These are phyloP conservation scores for Amanita jacksonii DNA, from an alignment of 768 basidiomycete genomes.

Conservation along the genomic window DNA sequence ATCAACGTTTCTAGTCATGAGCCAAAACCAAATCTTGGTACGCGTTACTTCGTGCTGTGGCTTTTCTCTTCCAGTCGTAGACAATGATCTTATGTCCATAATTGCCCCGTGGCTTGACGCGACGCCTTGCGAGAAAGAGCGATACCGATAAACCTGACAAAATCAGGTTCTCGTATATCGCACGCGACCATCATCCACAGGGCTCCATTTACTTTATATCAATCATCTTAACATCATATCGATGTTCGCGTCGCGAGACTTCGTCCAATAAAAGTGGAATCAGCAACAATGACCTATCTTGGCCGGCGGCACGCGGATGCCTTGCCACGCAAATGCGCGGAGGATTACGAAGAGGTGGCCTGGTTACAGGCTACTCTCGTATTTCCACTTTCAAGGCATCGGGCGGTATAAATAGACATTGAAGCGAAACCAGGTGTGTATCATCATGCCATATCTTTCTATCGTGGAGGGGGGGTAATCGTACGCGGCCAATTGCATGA, in stretches of 20 bases:
- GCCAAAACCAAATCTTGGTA: too few species aligned
- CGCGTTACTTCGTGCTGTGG: too few species aligned
- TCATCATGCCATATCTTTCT: too few species aligned
- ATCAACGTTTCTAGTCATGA: too few species aligned
- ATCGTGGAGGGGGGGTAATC: too few species aligned
- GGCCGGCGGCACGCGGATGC: neutral
- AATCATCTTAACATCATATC: too few species aligned
- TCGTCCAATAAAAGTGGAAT: too few species aligned
- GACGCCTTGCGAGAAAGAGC: conserved; percentile 4
- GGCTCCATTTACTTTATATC: neutral
- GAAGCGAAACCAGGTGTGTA: too few species aligned
- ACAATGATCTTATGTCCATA: neutral
- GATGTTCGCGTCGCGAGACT: too few species aligned
- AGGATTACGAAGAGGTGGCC: neutral
- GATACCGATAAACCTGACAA: conserved; percentile 3
- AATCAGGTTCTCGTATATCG: conserved; percentile 4
- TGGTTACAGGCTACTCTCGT: too few species aligned
- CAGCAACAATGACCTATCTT: too few species aligned
- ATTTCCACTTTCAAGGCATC: neutral
- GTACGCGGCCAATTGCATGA: neutral
- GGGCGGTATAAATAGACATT: neutral
- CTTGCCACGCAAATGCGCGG: neutral
- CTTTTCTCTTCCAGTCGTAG: too few species aligned
- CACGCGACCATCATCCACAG: neutral
- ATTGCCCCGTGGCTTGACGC: neutral